These are phyloP conservation scores for Lippia alba DNA, from an alignment of 305 asterid genomes.

Conservation along the genomic window DNA sequence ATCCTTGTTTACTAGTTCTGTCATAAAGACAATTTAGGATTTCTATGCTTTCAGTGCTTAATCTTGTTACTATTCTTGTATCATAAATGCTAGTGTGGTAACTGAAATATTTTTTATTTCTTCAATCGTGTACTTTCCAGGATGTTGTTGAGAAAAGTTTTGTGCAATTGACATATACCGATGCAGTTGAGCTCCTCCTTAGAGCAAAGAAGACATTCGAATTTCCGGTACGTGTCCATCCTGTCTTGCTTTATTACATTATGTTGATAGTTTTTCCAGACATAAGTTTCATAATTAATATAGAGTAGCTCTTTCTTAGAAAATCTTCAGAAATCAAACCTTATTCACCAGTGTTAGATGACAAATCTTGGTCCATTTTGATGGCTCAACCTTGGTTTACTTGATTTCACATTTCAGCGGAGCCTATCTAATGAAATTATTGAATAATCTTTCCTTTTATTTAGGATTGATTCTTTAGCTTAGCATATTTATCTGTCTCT, in stretches of 20 bases:
- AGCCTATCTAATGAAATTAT: too few species aligned
- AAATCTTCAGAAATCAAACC: too few species aligned
- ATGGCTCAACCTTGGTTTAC: too few species aligned
- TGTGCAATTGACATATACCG: conserved; percentile 89
- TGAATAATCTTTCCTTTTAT: too few species aligned
- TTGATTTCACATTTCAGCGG: too few species aligned
- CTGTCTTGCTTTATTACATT: conserved; percentile 24
- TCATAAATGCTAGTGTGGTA: conserved; percentile 19
- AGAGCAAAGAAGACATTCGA: conserved; percentile 83
- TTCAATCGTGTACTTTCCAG: conserved; percentile 51
- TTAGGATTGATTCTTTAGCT: too few species aligned
- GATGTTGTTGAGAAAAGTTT: conserved; percentile 83
- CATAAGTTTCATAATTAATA: too few species aligned
- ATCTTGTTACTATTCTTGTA: conserved; percentile 8
- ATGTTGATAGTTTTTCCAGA: neutral
- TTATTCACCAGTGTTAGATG: too few species aligned
- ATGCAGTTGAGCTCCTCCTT: conserved; percentile 77
- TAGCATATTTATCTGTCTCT: too few species aligned
- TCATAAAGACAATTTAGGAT: neutral
- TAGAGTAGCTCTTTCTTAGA: too few species aligned
- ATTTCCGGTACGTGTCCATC: conserved; percentile 66
- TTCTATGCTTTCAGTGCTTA: neutral
- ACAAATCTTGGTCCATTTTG: too few species aligned
- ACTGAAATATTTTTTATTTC: conserved; percentile 34
- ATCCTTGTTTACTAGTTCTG: neutral